Evolutionary conservation across 352 stramenopile genomes (phyloP).

Genomic region (Globisporangium cederbergense): DNA sequence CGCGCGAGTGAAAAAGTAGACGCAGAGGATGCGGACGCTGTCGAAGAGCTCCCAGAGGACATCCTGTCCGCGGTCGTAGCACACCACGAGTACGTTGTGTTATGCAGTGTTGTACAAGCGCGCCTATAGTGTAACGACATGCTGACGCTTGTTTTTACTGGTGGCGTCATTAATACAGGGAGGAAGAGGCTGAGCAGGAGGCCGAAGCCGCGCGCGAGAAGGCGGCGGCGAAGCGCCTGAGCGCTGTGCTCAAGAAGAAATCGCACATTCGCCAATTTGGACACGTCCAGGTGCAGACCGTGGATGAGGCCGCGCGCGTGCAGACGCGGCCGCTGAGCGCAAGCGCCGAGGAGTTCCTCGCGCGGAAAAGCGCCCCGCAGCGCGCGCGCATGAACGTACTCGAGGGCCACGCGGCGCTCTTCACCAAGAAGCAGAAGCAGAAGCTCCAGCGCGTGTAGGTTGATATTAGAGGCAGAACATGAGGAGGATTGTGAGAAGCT

Average conservation of each 20-base stretch:
- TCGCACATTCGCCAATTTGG: constrained; percentile 74
- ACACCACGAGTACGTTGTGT: constrained; percentile 43
- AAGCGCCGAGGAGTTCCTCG: constrained; percentile 50
- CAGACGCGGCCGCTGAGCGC: constrained; percentile 42
- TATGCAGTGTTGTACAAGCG: neutral
- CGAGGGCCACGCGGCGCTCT: constrained; percentile 61
- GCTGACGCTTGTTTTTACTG: neutral
- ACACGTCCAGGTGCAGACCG: constrained; percentile 69
- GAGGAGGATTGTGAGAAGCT: neutral
- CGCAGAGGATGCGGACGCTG: constrained; percentile 19
- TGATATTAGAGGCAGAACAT: neutral
- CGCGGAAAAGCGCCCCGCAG: constrained; percentile 44
- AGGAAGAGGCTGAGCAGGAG: constrained; percentile 49
- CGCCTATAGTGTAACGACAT: neutral
- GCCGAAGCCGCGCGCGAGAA: constrained; percentile 27
- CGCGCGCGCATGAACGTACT: constrained; percentile 62
- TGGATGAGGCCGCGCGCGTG: constrained; percentile 38
- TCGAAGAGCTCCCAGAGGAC: constrained; percentile 55
- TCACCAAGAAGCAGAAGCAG: constrained; percentile 74
- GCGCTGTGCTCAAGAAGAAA: constrained; percentile 35
- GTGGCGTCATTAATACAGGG: constrained; percentile 20
- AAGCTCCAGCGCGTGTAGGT: constrained; percentile 19
- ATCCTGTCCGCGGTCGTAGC: constrained; percentile 65
- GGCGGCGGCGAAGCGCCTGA: constrained; percentile 21
- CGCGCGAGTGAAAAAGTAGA: constrained; percentile 10